A percentile compares a stretch with the other conserved stretches of the same genome.
These are phyloP conservation scores for Hypoxylon fuscum DNA, from an alignment of 495 filamentous ascomycete species.

Conservation along the genomic window DNA sequence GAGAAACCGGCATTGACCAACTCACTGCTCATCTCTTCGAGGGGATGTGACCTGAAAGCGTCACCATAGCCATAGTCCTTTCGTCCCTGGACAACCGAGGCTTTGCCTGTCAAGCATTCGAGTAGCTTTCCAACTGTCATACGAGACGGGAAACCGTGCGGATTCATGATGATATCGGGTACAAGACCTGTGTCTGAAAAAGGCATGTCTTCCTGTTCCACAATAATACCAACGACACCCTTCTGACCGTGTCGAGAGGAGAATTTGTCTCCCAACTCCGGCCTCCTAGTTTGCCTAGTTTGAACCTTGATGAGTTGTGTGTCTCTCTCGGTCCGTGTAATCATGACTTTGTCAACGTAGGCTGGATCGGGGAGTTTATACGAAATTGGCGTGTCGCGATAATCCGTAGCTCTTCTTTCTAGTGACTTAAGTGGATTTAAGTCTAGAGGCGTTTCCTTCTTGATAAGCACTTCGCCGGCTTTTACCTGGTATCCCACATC, in stretches of 20 bases:
- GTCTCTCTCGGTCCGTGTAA: conserved; percentile 84
- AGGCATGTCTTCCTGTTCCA: conserved; percentile 94
- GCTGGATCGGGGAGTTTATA: conserved; percentile 86
- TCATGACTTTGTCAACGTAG: conserved; percentile 94
- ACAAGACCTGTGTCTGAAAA: conserved; percentile 90
- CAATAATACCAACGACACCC: conserved; percentile 95
- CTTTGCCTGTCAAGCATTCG: conserved; percentile 94
- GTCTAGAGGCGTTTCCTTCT: conserved; percentile 83
- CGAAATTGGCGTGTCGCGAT: conserved; percentile 73
- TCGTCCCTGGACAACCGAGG: conserved; percentile 81
- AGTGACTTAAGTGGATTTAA: conserved; percentile 70
- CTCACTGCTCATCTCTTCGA: conserved; percentile 86
- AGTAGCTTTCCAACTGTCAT: conserved; percentile 99
- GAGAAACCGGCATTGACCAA: conserved; percentile 89
- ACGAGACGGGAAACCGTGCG: conserved; percentile 98
- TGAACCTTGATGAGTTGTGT: conserved; percentile 87
- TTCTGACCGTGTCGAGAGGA: conserved; percentile 99
- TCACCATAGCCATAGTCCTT: conserved; percentile 85
- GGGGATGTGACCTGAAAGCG: conserved; percentile 91
- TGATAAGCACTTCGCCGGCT: conserved; percentile 82
- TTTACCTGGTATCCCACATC: conserved; percentile 80
- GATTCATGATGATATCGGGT: conserved; percentile 99
- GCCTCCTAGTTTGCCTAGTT: conserved; percentile 89
- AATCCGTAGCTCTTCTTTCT: conserved; percentile 68
- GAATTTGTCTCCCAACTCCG: conserved; percentile 97